Evolutionary conservation across 805 yeast genomes (phyloP).

Genomic region (Kuraishia cidri): DNA sequence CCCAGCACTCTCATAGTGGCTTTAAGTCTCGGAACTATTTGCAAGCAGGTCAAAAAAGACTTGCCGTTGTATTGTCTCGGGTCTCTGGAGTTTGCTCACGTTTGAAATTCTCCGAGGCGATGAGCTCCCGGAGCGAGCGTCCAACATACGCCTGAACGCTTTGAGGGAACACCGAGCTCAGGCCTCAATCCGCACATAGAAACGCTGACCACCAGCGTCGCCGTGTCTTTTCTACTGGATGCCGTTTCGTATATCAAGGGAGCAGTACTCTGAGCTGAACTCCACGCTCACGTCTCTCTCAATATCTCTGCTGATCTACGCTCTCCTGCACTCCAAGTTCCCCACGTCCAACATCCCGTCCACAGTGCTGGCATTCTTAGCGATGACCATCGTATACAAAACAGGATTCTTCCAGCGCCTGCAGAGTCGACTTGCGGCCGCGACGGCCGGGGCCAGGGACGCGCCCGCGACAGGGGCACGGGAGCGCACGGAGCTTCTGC

Average conservation of each 20-base stretch:
- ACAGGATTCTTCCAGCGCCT: neutral
- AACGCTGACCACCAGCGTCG: too few species aligned
- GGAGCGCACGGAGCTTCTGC: conserved; percentile 1
- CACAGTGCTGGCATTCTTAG: conserved; percentile 13
- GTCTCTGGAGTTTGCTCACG: too few species aligned
- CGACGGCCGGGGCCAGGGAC: too few species aligned
- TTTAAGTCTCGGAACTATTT: too few species aligned
- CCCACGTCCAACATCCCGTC: conserved; percentile 15
- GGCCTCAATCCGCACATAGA: too few species aligned
- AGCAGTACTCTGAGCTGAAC: conserved; percentile 4
- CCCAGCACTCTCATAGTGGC: conserved; percentile 32
- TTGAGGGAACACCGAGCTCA: too few species aligned
- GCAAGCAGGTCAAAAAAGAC: too few species aligned
- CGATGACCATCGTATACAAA: conserved; percentile 16
- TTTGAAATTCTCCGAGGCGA: too few species aligned
- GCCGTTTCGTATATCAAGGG: conserved; percentile 3
- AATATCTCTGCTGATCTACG: conserved; percentile 17
- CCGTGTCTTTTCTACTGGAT: too few species aligned
- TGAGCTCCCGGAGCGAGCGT: too few species aligned
- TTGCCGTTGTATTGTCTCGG: too few species aligned
- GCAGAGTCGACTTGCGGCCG: neutral
- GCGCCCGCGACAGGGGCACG: neutral
- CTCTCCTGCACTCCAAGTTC: conserved; percentile 11
- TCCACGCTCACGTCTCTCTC: conserved; percentile 15
- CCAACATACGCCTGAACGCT: too few species aligned